Evolutionary conservation across 495 filamentous ascomycete genomes (phyloP).

Genomic region (Parathielavia hyrcaniae): DNA sequence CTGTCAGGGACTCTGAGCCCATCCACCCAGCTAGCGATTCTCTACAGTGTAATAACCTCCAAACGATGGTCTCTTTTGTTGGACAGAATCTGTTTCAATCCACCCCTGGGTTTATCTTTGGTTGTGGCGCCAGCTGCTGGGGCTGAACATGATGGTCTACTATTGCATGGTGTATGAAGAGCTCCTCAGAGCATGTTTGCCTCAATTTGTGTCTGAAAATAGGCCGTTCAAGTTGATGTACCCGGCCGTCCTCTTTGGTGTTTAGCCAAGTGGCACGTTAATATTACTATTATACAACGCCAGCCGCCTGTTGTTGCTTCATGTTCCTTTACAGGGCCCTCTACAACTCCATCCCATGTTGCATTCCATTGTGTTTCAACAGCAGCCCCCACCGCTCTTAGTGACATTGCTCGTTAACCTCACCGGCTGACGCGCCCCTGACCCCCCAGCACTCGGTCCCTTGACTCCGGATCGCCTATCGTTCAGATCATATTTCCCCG

Average conservation of each 20-base stretch:
- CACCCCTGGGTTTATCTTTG: not conserved
- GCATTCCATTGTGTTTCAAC: constrained; percentile 5
- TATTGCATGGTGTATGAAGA: not conserved
- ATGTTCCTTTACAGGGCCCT: not conserved
- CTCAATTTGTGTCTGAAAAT: not conserved
- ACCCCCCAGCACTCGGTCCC: constrained; percentile 32
- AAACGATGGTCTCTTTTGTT: constrained; percentile 9
- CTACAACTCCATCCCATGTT: not conserved
- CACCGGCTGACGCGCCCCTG: constrained; percentile 37
- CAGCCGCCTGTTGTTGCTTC: not conserved
- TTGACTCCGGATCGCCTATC: constrained; percentile 93
- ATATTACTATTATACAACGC: constrained; percentile 3
- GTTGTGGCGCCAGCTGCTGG: not conserved
- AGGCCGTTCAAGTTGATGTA: no score
- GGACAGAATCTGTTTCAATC: not conserved
- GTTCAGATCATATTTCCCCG: constrained; percentile 87
- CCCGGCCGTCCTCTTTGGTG: no score
- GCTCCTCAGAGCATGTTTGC: no score
- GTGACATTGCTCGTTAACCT: constrained; percentile 29
- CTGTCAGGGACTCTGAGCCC: not conserved
- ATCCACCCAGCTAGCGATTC: not conserved
- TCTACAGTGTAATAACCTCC: not conserved
- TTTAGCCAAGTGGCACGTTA: not conserved
- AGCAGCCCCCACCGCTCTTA: constrained; percentile 16
- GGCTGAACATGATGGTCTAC: no score